Base-by-base conservation (phyloP, 2,329 filamentous ascomycete species). In the Penicillium sumatraense region DNA sequence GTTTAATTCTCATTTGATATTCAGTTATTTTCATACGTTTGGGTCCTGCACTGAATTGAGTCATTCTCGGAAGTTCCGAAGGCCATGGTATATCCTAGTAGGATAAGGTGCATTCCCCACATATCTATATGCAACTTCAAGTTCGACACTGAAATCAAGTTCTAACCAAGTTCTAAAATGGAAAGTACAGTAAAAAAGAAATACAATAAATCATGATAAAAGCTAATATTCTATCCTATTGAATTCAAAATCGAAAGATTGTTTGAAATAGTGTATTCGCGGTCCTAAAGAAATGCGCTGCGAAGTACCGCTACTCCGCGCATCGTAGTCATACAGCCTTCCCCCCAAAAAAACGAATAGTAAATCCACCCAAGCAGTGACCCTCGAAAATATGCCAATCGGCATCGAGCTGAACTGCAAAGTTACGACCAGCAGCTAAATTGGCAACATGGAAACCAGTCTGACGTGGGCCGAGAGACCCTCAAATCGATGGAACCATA, bases 241-340 rank as follows among this genome's bases (percentile, higher is more conserved):
- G 23, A 46, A 16, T 16, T 35, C 35, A 36, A 27, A 24, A 44
- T 14, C 3, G 11, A 27, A 46, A 36, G 14, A 53, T 41, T 26
- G 11, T 21, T 20, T 44, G 23, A n/a, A 44, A 44, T 44, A 44
- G 21, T 44, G 21, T 54, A 61, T 61, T 60, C 52, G 60, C 49
- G 51, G 50, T 44, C 38, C 54, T 61, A 57, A 16, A 41, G 51
- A 59, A 57, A 63, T 61, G 54, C 63, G 45, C 58, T 60, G 56
- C 42, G 42, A 56, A 59, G 47, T 21, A n/a, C 42, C 33, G 42
- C 53, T 47, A 42, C 27, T 53, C 46, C 52, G 33, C 49, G 42
- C 26, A 53, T 56, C 47, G 38, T 61, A 56, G 45, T 61, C 56
- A 50, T 63, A 61, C 53, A 63, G 48, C 53, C 50, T 52, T 44